These are phyloP conservation scores for Chiua virens DNA, from an alignment of 768 basidiomycete genomes.

Conservation along the genomic window DNA sequence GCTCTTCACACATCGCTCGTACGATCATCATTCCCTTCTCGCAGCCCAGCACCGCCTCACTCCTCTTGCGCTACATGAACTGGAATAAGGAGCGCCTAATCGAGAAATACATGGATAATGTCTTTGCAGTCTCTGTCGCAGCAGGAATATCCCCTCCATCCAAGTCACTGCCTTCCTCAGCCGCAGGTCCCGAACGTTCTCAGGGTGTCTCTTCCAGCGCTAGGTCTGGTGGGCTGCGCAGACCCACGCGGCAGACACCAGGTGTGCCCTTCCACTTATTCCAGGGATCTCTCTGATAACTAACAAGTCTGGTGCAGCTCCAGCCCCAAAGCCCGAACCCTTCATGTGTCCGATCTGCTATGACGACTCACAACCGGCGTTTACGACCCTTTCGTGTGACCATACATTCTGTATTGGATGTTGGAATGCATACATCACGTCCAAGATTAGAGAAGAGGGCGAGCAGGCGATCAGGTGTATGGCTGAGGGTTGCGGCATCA, in stretches of 20 bases:
- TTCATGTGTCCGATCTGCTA: constrained; percentile 96
- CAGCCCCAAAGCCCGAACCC: constrained; percentile 38
- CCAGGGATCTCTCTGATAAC: neutral
- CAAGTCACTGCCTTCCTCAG: constrained; percentile 21
- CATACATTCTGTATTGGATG: constrained; percentile 84
- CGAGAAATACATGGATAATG: constrained; percentile 96
- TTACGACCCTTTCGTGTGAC: constrained; percentile 76
- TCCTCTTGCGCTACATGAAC: constrained; percentile 77
- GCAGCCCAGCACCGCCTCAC: constrained; percentile 66
- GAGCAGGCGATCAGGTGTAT: constrained; percentile 76
- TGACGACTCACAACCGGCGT: constrained; percentile 68
- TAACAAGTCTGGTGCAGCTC: constrained; percentile 11
- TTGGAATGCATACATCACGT: constrained; percentile 76
- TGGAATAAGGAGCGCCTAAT: constrained; percentile 98
- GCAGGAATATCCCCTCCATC: constrained; percentile 63
- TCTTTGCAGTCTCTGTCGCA: constrained; percentile 62
- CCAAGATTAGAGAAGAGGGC: constrained; percentile 83
- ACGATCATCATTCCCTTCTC: neutral
- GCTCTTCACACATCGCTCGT: neutral
- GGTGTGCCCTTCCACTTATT: constrained; percentile 8
- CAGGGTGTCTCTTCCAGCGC: constrained; percentile 27
- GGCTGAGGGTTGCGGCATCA: constrained; percentile 71
- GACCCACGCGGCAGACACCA: constrained; percentile 30
- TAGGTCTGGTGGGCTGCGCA: constrained; percentile 26
- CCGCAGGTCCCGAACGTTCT: constrained; percentile 33